These are phyloP conservation scores for Blastomyces parvus DNA, from an alignment of 2,329 filamentous ascomycete species.

Conservation along the genomic window DNA sequence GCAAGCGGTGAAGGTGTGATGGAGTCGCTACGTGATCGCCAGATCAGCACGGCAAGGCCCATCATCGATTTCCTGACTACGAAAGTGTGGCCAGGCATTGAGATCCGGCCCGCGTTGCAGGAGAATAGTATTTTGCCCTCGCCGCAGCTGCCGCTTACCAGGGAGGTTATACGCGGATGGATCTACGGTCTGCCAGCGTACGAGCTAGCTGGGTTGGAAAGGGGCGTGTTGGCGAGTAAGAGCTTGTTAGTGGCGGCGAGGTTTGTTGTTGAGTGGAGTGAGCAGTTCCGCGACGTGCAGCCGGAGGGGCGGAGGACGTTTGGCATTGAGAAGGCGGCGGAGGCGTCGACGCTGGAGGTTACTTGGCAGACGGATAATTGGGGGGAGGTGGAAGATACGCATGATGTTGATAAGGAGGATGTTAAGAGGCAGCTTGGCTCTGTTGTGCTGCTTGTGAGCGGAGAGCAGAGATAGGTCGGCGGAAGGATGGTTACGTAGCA, in stretches of 20 bases:
- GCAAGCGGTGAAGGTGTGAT: neutral
- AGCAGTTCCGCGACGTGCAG: slow-evolving; percentile 52
- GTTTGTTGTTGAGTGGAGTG: slow-evolving; percentile 78
- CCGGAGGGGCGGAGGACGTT: slow-evolving; percentile 43
- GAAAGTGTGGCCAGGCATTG: slow-evolving; percentile 73
- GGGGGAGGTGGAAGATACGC: slow-evolving; percentile 96
- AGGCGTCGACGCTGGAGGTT: slow-evolving; percentile 72
- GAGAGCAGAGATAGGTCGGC: slow-evolving; percentile 30
- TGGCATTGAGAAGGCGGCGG: slow-evolving; percentile 72
- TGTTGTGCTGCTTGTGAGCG: slow-evolving; percentile 69
- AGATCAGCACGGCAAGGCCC: slow-evolving; percentile 58
- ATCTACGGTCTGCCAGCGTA: slow-evolving; percentile 60
- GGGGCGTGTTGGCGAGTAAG: slow-evolving; percentile 76
- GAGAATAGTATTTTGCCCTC: slow-evolving; percentile 64
- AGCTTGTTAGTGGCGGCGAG: slow-evolving; percentile 68
- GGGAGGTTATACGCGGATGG: slow-evolving; percentile 70
- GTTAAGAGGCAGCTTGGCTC: slow-evolving; percentile 78
- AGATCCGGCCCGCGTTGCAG: slow-evolving; percentile 73
- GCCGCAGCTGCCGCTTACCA: slow-evolving; percentile 64
- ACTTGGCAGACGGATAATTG: slow-evolving; percentile 82
- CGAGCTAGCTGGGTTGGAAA: slow-evolving; percentile 79
- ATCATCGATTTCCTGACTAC: slow-evolving; percentile 63
- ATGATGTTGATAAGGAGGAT: slow-evolving; percentile 93
- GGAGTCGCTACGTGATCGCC: slow-evolving; percentile 56
- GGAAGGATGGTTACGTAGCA: neutral